Evolutionary conservation across 331 rosid genomes (phyloP), one percentile per base, ranked within the genome.

Genomic region (Erythrophleum ivorense): DNA sequence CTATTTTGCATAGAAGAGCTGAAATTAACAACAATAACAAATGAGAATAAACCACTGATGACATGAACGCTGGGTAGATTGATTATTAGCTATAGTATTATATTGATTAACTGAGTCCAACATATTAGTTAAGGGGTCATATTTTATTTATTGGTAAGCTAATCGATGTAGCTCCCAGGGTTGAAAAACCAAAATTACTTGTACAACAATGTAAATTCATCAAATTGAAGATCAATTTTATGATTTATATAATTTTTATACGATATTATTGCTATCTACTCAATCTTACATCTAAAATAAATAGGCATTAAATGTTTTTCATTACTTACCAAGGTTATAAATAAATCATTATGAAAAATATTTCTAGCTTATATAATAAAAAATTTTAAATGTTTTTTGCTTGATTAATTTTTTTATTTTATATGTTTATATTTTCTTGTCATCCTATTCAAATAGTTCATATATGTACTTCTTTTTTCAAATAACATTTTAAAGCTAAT

Each of bases 1-100:
- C 97, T 77, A 96, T 91, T 86, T 93, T 94, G 85, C 97, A 92
- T 50, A 96, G 91, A 87, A 96, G 97, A 72, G 99, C 97, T 96
- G 97, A 77, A 90, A 93, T 70, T 62, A 62, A 58, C 72, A 88
- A 58, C 75, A 88, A 81, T 3, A 41, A 46, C 24, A 7, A 46
- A 77, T 67, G 53, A 77, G 88, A 73, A 82, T 66, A 50, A 53
- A 45, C 16, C 48, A 36, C 78, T 19, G 48, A 9, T 60, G 66
- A 57, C 63, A 71, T 71, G 65, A 75, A 85, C 76, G 46, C 12
- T 52, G 41, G 43, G 70, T 18, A 46, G 50, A 75, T 18, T 78
- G 29, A 71, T 41, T 74, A 16, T 24, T 18, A 73, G 54, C 33
- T 43, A 16, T 75, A 49, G 52, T 43, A 24, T 8, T 14, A 38